Conservation (phyloP, 2,329 filamentous ascomycete species). For the Sclerotinia trifoliorum region DNA sequence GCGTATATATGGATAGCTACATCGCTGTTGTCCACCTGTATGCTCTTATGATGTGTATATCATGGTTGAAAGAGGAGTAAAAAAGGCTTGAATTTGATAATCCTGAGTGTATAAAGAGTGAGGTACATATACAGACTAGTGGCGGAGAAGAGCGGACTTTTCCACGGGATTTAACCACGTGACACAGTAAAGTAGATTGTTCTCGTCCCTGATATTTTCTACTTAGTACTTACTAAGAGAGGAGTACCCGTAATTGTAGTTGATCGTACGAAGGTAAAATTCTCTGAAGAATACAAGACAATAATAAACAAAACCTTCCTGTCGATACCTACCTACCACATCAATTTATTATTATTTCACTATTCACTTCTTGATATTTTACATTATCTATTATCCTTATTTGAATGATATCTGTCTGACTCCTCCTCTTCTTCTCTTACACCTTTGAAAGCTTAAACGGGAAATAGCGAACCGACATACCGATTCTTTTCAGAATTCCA, state of each 20-base stretch:
- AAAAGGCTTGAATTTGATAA: too few relatives aligned
- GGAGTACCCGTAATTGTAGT: slow-evolving; percentile 9
- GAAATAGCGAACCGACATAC: slow-evolving; percentile 16
- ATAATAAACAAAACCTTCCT: slow-evolving; percentile 6
- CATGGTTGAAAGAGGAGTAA: too few relatives aligned
- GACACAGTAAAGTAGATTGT: neutral
- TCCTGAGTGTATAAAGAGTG: too few relatives aligned
- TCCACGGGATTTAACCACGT: neutral
- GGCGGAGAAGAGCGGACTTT: neutral
- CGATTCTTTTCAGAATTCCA: slow-evolving; percentile 11
- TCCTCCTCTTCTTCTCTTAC: neutral
- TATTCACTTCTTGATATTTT: neutral
- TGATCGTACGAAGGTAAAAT: neutral
- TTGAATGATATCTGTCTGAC: neutral
- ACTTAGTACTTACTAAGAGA: slow-evolving; percentile 1
- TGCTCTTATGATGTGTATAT: too few relatives aligned
- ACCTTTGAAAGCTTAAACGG: slow-evolving; percentile 9
- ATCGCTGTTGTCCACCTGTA: too few relatives aligned
- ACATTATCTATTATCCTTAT: too few relatives aligned
- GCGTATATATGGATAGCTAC: too few relatives aligned
- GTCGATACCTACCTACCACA: neutral
- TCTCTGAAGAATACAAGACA: neutral
- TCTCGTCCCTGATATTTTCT: neutral
- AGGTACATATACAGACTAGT: too few relatives aligned
- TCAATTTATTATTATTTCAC: neutral